Conservation (phyloP, 2,329 filamentous ascomycete species). For the Pestalotiopsis sp. region DNA sequence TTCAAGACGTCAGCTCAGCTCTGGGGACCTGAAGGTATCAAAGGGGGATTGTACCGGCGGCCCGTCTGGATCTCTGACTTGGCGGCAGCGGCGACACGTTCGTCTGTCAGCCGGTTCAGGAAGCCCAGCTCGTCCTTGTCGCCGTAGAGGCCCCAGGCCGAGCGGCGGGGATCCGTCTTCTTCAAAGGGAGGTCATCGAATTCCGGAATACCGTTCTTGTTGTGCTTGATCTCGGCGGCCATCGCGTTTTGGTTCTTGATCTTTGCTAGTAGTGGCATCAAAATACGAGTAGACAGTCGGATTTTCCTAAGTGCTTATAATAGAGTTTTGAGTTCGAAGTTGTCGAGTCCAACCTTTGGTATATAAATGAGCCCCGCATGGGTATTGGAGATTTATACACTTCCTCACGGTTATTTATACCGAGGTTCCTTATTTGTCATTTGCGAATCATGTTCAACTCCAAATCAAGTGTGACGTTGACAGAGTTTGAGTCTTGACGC, state of each 20-base stretch:
- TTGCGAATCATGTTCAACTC: background rate
- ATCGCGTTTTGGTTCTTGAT: constrained; percentile 25
- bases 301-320: too few species aligned
- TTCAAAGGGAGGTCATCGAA: constrained; percentile 52
- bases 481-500: background rate
- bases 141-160: constrained; percentile 56
- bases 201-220: constrained; percentile 45
- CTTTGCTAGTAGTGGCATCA: background rate
- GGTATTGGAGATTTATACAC: background rate
- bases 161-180: constrained; percentile 45
- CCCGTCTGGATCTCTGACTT: constrained; percentile 58
- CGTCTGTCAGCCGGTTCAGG: constrained; percentile 61
- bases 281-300: background rate
- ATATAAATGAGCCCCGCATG: background rate
- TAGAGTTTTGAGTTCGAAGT: too few species aligned
- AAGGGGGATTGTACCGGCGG: constrained; percentile 37
- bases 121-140: constrained; percentile 61
- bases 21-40: too few species aligned
- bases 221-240: constrained; percentile 32
- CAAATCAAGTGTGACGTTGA: background rate
- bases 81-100: constrained; percentile 53
- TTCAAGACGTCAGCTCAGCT: background rate
- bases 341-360: background rate
- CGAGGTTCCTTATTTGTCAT: background rate
- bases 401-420: background rate